Percentiles rank a stretch among this genome's conserved stretches.
These are phyloP conservation scores for Piloderma croceum DNA, from an alignment of 768 basidiomycete species.

Conservation along the genomic window DNA sequence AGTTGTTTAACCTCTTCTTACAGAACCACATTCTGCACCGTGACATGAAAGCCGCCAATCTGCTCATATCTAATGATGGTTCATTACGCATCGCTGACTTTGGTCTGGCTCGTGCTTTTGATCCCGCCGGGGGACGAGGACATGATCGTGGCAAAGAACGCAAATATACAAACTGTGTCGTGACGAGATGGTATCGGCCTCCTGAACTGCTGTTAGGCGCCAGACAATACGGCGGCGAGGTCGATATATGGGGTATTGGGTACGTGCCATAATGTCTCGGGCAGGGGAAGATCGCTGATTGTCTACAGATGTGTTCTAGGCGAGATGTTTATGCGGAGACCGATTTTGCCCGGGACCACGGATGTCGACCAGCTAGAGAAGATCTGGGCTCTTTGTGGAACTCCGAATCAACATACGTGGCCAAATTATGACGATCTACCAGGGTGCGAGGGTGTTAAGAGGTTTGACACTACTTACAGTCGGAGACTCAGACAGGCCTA, in stretches of 20 bases:
- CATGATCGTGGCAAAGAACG: slow-evolving; percentile 46
- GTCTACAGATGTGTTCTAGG: slow-evolving; percentile 82
- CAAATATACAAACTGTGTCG: slow-evolving; percentile 93
- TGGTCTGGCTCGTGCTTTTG: slow-evolving; percentile 84
- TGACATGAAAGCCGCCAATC: slow-evolving; percentile 98
- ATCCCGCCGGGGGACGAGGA: slow-evolving; percentile 38
- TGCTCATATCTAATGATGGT: slow-evolving; percentile 87
- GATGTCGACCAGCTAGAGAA: slow-evolving; percentile 90
- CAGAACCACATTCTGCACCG: slow-evolving; percentile 97
- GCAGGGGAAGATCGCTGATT: not conserved
- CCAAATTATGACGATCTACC: slow-evolving; percentile 70
- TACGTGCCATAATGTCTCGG: slow-evolving; percentile 31
- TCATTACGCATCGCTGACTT: slow-evolving; percentile 90
- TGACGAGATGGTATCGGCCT: slow-evolving; percentile 92
- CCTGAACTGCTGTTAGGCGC: slow-evolving; percentile 90
- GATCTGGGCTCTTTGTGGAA: slow-evolving; percentile 88
- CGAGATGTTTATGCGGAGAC: slow-evolving; percentile 87
- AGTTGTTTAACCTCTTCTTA: slow-evolving; percentile 8
- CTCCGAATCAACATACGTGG: slow-evolving; percentile 79
- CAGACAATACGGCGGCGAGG: slow-evolving; percentile 83
- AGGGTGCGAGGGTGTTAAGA: slow-evolving; percentile 73
- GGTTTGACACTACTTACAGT: slow-evolving; percentile 44
- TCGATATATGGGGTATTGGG: slow-evolving; percentile 99
- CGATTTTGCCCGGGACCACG: slow-evolving; percentile 81
- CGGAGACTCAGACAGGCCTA: slow-evolving; percentile 54